Percentiles rank a stretch among this genome's conserved stretches.
These are phyloP conservation scores for Penicillium verhagenii DNA, from an alignment of 495 filamentous ascomycete species.

Conservation along the genomic window DNA sequence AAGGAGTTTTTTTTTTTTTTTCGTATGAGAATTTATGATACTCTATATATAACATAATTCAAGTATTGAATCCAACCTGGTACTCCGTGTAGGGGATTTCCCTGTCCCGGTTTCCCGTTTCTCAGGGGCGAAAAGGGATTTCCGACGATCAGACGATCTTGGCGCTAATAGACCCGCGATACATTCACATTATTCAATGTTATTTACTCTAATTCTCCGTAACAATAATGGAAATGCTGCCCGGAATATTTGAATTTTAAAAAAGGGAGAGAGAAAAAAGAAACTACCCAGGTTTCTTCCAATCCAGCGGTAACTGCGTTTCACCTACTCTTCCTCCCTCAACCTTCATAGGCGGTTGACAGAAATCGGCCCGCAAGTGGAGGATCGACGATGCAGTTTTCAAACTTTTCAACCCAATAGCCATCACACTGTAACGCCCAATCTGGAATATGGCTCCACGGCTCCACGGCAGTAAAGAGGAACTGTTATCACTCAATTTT, in stretches of 20 bases:
- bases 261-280: too few species aligned
- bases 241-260: too few species aligned
- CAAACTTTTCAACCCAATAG: constrained; percentile 1
- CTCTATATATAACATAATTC: too few species aligned
- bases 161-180: neutral
- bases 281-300: neutral
- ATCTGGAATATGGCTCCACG: neutral
- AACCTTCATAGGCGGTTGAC: constrained; percentile 8
- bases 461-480: neutral
- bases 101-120: too few species aligned
- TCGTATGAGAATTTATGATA: too few species aligned
- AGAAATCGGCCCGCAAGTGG: neutral
- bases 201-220: too few species aligned
- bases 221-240: too few species aligned
- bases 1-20: too few species aligned
- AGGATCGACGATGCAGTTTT: constrained; percentile 3
- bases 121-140: neutral
- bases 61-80: too few species aligned
- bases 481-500: constrained; percentile 14
- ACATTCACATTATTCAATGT: too few species aligned
- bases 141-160: constrained; percentile 3
- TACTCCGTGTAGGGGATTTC: too few species aligned
- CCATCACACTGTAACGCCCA: neutral
- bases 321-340: neutral
- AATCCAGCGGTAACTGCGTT: constrained; percentile 5